These are phyloP conservation scores for Acanthamoeba divionensis DNA, from an alignment of 208 protist species.

Conservation along the genomic window DNA sequence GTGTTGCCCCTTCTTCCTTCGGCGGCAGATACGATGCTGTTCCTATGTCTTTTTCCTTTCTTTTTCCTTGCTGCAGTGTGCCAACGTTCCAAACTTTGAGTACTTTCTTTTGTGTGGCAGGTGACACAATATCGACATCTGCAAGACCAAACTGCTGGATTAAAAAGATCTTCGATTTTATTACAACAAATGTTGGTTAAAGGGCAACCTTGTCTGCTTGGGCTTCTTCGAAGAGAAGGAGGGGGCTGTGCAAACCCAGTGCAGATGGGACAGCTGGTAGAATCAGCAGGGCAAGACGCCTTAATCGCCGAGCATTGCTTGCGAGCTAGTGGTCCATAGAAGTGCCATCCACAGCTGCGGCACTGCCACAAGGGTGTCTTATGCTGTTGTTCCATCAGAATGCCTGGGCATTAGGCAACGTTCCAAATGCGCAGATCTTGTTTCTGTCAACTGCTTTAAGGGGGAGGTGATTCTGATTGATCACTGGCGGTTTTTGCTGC, in stretches of 20 bases:
- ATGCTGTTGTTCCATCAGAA: no score
- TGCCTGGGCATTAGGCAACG: no score
- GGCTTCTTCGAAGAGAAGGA: not conserved
- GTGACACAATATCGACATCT: not conserved
- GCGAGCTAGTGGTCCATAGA: constrained; percentile 28
- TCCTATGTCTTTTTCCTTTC: no score
- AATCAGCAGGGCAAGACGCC: not conserved
- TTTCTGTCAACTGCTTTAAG: no score
- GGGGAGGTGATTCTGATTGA: no score
- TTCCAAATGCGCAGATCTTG: no score
- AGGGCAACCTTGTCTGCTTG: not conserved
- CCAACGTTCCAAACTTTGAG: constrained; percentile 37
- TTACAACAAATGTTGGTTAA: not conserved
- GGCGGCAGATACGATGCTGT: not conserved
- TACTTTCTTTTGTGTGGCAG: not conserved
- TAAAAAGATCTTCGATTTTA: not conserved
- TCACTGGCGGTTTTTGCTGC: no score
- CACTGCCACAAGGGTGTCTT: not conserved
- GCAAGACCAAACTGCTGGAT: not conserved
- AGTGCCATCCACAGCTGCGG: not conserved
- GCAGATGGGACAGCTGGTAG: not conserved
- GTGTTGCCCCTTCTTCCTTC: not conserved
- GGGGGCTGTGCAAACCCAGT: not conserved
- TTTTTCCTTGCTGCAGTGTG: not conserved
- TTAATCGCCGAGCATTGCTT: not conserved